Base-by-base conservation (phyloP, 1,284 basidiomycete species). In the Apiotrichum montevideense region DNA sequence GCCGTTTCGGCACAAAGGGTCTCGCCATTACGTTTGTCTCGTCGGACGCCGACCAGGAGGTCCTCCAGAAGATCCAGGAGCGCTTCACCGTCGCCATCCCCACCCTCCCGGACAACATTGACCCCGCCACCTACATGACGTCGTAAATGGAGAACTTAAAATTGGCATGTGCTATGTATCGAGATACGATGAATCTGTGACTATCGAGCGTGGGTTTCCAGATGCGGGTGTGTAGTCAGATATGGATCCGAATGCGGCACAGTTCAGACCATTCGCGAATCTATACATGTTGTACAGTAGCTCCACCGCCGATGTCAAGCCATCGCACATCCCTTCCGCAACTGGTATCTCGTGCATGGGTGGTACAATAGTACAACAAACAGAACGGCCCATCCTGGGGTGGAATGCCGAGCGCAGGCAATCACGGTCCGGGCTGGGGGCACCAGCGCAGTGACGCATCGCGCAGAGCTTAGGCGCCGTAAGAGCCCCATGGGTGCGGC, bases 1-100 rank as follows among this genome's bases (percentile, higher is more conserved):
- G 96, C 66, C 90, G 96, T 68, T 99, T 99, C 78, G 96, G 96
- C 65, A 98, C 96, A 46, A 98, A 98, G 79, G 96, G 96, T 84
- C 85, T 98, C 42, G 94, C 94, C n/a, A 93, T 98, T 76, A 95
- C 93, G 9, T 98, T 96, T 74, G 90, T 97, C 48, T 86, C 92
- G 4, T 88, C 86, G 34, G 94, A 97, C 54, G 85, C 82, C 61
- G 96, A 99, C 74, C 85, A 90, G 73, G 88, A 91, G 77, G 94
- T 98, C 60, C 88, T 99, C 46, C 66, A 76, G 58, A 76, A 76
- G 72, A 77, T 77, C 59, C 75, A 77, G 64, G 75, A 77, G 64
- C 61, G 75, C 61, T 77, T 77, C 71, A 76, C 74, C 10, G 75
- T 77, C 39, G 75, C 75, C 46, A 77, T 77, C 63, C 75, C 75